phyloP scores from a whole-genome alignment of 1,284 basidiomycete genomes.

The Irpex sp. region DNA sequence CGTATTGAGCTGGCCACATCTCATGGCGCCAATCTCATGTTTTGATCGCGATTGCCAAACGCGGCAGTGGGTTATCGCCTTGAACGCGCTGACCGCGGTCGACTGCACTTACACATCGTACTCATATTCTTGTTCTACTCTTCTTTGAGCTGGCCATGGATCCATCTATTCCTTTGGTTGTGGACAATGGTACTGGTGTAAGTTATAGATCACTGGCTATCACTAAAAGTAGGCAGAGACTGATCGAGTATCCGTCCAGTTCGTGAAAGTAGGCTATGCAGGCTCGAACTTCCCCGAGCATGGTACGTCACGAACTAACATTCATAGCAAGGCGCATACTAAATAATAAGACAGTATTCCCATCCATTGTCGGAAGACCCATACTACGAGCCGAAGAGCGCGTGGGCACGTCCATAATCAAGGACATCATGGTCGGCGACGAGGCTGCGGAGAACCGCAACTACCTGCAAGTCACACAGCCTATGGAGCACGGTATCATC shows the following conservation, averaged over 20 bases:
- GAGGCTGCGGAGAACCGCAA: constrained; percentile 93
- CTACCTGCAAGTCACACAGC: constrained; percentile 94
- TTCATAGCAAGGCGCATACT: background rate
- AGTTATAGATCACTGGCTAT: constrained; percentile 27
- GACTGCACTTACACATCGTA: background rate
- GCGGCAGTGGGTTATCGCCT: background rate
- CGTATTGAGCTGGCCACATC: background rate
- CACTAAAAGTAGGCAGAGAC: constrained; percentile 1
- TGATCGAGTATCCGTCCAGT: constrained; percentile 42
- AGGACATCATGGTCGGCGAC: constrained; percentile 97
- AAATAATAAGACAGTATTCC: constrained; percentile 64
- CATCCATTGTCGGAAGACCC: constrained; percentile 93
- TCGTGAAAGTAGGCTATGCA: constrained; percentile 97
- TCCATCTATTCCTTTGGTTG: constrained; percentile 74
- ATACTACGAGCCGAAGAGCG: constrained; percentile 98
- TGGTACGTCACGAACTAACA: constrained; percentile 46
- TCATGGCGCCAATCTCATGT: background rate
- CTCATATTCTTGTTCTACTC: background rate
- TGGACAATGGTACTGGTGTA: constrained; percentile 97
- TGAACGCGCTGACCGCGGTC: background rate
- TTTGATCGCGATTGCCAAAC: background rate
- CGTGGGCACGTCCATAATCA: constrained; percentile 76
- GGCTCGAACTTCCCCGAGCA: constrained; percentile 99
- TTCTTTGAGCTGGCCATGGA: constrained; percentile 42
- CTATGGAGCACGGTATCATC: constrained; percentile 99